Evolutionary conservation across 116 monocot genomes (phyloP).

Genomic region (Papilionanthe hybrid): DNA sequence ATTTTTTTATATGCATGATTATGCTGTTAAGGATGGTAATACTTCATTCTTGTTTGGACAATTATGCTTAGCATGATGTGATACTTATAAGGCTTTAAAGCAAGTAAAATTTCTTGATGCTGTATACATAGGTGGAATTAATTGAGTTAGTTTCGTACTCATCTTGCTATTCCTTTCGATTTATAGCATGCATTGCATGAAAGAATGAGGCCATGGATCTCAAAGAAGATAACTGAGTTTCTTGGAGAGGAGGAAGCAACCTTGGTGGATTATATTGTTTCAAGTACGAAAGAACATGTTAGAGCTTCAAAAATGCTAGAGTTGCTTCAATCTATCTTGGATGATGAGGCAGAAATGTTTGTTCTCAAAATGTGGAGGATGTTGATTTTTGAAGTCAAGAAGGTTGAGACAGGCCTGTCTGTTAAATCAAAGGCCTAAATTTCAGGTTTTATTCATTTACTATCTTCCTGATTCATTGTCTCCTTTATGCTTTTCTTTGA

Average conservation of each 20-base stretch:
- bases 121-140: neutral
- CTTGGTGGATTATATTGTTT: slow-evolving; percentile 92
- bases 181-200: slow-evolving; percentile 83
- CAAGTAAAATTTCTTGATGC: neutral
- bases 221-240: slow-evolving; percentile 96
- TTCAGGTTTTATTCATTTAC: slow-evolving; percentile 15
- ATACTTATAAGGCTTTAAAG: neutral
- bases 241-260: slow-evolving; percentile 94
- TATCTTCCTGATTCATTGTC: neutral
- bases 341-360: slow-evolving; percentile 99
- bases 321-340: slow-evolving; percentile 79
- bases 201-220: slow-evolving; percentile 96
- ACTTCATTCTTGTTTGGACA: neutral
- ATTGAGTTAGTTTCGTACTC: neutral
- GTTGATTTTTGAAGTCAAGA: slow-evolving; percentile 98
- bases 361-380: slow-evolving; percentile 99
- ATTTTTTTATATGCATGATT: neutral
- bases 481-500: neutral
- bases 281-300: slow-evolving; percentile 86
- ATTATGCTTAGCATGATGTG: neutral
- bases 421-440: slow-evolving; percentile 46
- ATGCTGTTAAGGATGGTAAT: neutral
- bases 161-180: neutral
- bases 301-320: slow-evolving; percentile 80
- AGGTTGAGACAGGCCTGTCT: slow-evolving; percentile 80